These are phyloP conservation scores for Picocystis sp. DNA, from an alignment of 163 green algal species.

Conservation along the genomic window DNA sequence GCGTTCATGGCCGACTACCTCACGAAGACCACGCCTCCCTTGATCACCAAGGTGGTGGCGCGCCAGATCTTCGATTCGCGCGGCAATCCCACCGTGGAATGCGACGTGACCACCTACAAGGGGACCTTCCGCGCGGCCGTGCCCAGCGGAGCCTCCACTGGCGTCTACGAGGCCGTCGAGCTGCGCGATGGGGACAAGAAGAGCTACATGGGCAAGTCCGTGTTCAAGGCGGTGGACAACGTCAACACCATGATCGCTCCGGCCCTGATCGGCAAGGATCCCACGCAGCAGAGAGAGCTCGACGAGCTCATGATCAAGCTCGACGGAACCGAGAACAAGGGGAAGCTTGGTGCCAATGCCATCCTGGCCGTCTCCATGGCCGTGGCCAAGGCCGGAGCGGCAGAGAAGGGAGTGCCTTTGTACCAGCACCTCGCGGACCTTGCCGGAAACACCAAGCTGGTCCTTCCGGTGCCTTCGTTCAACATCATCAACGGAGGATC, in stretches of 20 bases:
- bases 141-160: conserved; percentile 88
- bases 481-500: conserved; percentile 99
- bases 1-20: conserved; percentile 75
- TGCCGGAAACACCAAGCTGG: conserved; percentile 84
- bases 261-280: conserved; percentile 80
- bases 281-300: conserved; percentile 73
- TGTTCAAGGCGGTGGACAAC: conserved; percentile 85
- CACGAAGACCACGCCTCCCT: conserved; percentile 40
- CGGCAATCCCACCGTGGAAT: conserved; percentile 96
- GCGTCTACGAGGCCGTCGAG: conserved; percentile 94
- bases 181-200: conserved; percentile 80
- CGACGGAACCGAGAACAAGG: conserved; percentile 96
- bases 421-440: conserved; percentile 95
- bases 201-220: conserved; percentile 88
- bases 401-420: conserved; percentile 81
- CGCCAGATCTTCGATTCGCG: conserved; percentile 94
- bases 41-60: conserved; percentile 71
- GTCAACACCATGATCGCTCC: conserved; percentile 87
- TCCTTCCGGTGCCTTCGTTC: conserved; percentile 91
- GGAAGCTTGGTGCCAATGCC: conserved; percentile 92
- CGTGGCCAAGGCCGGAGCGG: conserved; percentile 80
- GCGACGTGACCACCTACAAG: conserved; percentile 76
- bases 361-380: conserved; percentile 97
- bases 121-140: conserved; percentile 80
- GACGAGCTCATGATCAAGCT: conserved; percentile 92